Evolutionary conservation across 176 grass and related monocot species (phyloP), one percentile per base, ranked within the genome.

Genomic region (Musa schizocarpa): DNA sequence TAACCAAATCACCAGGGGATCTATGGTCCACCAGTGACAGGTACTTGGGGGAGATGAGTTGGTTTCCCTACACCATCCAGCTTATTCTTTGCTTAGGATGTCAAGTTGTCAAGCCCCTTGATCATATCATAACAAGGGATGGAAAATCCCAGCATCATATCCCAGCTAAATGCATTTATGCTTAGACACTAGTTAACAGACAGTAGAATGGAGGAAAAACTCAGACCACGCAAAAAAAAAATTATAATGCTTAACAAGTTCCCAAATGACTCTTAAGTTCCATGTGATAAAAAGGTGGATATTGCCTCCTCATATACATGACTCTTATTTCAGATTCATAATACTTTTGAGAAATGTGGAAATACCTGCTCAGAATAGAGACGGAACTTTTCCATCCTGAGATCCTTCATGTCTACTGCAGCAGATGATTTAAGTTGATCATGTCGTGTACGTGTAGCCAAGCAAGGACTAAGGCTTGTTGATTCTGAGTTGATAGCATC

Each of bases 291-390:
- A 68, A 29, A 68, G 26, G 34, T 68, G 65, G 65, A 68, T 34
- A 0, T 29, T 43, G 24, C 65, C 65, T 14, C 26, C 7, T 29
- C n/a, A 70, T n/a, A 70, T 14, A 14, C 12, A 50, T 11, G 3
- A 43, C 34, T 43, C 34, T 43, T 43, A 43, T 43, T 43, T 43
- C 34, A 43, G 34, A 43, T 43, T 43, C 34, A 43, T 43, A 6
- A 6, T 43, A 43, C 34, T 43, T 43, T 43, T 43, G 4, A 43
- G 34, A 43, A 80, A 26, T 62, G 20, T 65, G 2, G 34, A 73
- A 26, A 10, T 84, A 99, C 95, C 90, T 99, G 95, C 53, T 94
- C 85, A 26, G 86, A 80, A 16, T 89, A 91, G 74, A 78, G 53
- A 53, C 69, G 95, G n/a, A 92, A 78, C 56, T 84, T 99, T 71